Base-by-base conservation (phyloP, 441 rosid species). In the Syzygium syzygioides region DNA sequence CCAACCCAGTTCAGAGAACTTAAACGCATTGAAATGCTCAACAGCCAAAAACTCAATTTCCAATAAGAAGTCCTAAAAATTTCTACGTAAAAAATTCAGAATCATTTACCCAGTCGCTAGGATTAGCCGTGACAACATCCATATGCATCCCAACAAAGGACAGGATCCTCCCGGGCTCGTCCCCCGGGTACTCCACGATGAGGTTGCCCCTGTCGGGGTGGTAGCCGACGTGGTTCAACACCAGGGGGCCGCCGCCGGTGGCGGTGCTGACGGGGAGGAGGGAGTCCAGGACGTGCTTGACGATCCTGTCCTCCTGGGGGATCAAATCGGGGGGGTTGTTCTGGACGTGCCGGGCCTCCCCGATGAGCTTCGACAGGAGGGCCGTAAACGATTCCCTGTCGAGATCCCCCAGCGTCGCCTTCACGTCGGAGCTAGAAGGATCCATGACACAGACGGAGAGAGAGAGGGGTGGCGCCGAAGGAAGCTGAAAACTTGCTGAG, bases 141-240 rank as follows among this genome's bases (percentile, higher is more conserved):
- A 96, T 97, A 89, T 98, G 99, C 99, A 97, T 97, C 34, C 99
- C 99, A 64, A 98, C 99, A 90, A 98, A 97, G 86, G 99, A 98
- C 64, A 98, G 53, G 91, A 98, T 91, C 93, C 96, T 97, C 62
- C 96, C 99, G 8, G 95, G 96, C 32, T 93, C 91, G 45, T 98
- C 93, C 48, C 99, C 99, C 59, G 99, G 99, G 90, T 96, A 98
- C 93, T 98, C 99, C 66, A 96, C 99, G 89, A 98, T 96, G 89
- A 98, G 93, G 90, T 98, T 97, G 83, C 99, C 98, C 89, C 99
- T 93, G 18, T 95, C 92, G 17, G 95, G 94, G 59, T 93, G 92
- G 92, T 95, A 96, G 79, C 95, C 89, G 55, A 95, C 96, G 89
- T 97, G 99, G 89, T 92, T 94, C 85, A 98, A 88, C 86, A 95